Conservation (phyloP, 441 rosid species). For the Bocquillonia castaneifolia region DNA sequence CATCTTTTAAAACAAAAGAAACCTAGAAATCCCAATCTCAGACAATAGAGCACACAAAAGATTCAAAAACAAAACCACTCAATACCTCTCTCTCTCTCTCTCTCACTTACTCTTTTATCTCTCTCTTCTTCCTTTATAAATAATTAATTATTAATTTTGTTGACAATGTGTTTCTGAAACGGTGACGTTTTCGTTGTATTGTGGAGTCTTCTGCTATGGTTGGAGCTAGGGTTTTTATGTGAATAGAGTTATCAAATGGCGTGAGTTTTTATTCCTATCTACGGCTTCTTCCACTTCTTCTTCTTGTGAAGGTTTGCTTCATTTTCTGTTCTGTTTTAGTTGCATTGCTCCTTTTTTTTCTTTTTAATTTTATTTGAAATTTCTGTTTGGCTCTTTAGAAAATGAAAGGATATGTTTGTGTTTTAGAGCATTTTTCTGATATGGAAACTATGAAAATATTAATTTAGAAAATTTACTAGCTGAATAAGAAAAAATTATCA, state of each 20-base stretch:
- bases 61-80: too few relatives aligned
- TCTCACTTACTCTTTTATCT: slow-evolving; percentile 17
- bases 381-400: slow-evolving; percentile 10
- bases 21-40: slow-evolving; percentile 36
- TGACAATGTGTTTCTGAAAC: neutral
- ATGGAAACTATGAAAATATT: neutral
- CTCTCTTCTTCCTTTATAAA: neutral
- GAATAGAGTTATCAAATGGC: too few relatives aligned
- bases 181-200: neutral
- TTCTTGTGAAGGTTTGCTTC: neutral
- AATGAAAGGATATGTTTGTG: slow-evolving; percentile 1
- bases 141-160: too few relatives aligned
- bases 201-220: neutral
- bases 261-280: neutral
- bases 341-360: neutral
- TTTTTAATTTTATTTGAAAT: neutral
- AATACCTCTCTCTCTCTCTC: neutral
- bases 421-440: neutral
- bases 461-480: neutral
- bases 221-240: too few relatives aligned
- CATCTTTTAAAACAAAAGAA: slow-evolving; percentile 28
- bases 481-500: too few relatives aligned
- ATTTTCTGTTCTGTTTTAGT: neutral
- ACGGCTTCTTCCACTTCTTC: slow-evolving; percentile 8
- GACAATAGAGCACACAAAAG: too few relatives aligned